Base-by-base conservation (phyloP, 2,329 filamentous ascomycete genomes). In the Amphichorda felina region DNA sequence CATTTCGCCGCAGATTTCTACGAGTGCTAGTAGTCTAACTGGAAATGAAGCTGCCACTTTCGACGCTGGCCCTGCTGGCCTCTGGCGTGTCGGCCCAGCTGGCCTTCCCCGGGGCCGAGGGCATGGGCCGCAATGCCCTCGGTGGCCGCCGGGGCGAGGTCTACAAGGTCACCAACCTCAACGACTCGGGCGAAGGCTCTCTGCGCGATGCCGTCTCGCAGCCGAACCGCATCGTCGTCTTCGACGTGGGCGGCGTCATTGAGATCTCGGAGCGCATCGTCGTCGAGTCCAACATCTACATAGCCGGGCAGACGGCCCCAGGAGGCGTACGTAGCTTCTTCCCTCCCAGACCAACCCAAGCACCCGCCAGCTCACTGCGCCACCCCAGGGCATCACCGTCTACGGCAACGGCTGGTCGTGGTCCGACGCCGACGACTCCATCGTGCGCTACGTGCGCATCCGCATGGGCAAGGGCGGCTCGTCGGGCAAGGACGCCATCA, bases 381-480 rank as follows among this genome's bases (percentile, higher is more conserved):
- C n/a, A 4, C 27, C 10, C 8, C 15, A 54, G 49, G 58, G 60
- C 5, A 62, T 72, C 29, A 68, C 66, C 2, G 57, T 70, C 0
- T 71, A 72, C 39, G 68, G 68, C n/a, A 68, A 72, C 41, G 66
- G 66, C 2, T 60, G 61, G 56, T 68, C 63, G 2, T 70, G 65
- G 42, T 68, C 63, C 4, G 66, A 68, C 30, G 64, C 67, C 7
- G 53, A 72, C 45, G 61, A 72, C 29, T 56, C 63, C 19, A 70
- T 74, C 39, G 61, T 70, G 22, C 61, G 70, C n/a, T 70, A 73
- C 46, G 59, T 73, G 15, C 60, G 68, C 14, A 63, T 74, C 36
- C 63, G 68, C 18, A 70, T 70, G 66, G 69, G 69, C 24, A 64
- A 59, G 33, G 51, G 56, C 6, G 68, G 68, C 4, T 54, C 53